Base-by-base conservation (phyloP, 345 rosid species). In the Hibiscus syriacus region DNA sequence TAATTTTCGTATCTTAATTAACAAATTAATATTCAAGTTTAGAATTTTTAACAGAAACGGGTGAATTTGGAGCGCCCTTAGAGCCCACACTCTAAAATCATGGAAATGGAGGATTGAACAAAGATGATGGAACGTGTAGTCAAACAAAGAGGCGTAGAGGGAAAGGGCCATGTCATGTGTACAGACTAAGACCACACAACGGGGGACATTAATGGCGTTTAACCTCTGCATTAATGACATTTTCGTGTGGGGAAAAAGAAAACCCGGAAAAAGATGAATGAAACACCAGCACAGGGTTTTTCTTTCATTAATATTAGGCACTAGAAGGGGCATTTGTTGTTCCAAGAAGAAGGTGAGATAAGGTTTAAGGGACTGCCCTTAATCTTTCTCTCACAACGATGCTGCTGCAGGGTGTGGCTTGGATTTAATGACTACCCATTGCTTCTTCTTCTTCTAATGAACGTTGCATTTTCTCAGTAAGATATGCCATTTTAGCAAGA, bases 271-370 rank as follows among this genome's bases (percentile, higher is more conserved):
- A 22, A 5, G 27, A 29, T 19, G 38, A 19, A 56, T 25, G 9
- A 49, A 20, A 8, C 23, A 6, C 17, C 10, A 39, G 20, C n/a
- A 16, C 38, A 64, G 3, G 0, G 10, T 3, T 49, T 19, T 49
- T 49, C 23, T 1, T 49, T 7, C 54, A 19, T 19, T 49, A 6
- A 19, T 49, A 5, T 19, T 6, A 34, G 7, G 38, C 38, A 34
- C 38, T 34, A 34, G 38, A 8, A 19, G 53, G 10, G 57, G 25
- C 71, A 71, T 63, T 72, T 63, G 78, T 70, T 76, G 72, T 52
- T 20, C 26, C 55, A 52, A 52, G 55, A 20, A 64, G 72, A 14
- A 29, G 61, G 64, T 70, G 66, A 73, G 83, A 77, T 65, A 55
- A 70, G 74, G 63, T 49, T n/a, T 2, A n/a, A 12, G 29, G n/a